Evolutionary conservation across 306 rosid genomes (phyloP).

Genomic region (Canavalia gladiata): DNA sequence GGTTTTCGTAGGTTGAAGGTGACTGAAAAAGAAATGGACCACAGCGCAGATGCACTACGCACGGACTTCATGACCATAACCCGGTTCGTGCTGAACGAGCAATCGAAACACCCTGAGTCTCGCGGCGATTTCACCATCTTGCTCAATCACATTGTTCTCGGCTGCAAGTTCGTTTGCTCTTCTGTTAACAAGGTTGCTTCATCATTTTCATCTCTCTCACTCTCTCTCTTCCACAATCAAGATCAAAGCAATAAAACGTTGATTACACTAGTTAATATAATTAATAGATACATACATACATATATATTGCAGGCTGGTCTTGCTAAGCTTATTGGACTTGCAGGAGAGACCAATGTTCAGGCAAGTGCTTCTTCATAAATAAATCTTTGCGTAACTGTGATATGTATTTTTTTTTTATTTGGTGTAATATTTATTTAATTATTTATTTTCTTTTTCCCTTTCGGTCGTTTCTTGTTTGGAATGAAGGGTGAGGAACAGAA

Average conservation of each 20-base stretch:
- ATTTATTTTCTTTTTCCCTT: background rate
- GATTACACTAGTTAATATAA: background rate
- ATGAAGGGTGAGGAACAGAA: constrained; percentile 96
- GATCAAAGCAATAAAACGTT: background rate
- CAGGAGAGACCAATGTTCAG: constrained; percentile 99
- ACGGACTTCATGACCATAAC: constrained; percentile 98
- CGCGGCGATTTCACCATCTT: constrained; percentile 96
- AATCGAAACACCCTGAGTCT: constrained; percentile 81
- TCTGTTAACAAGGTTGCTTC: constrained; percentile 81
- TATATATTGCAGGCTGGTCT: constrained; percentile 75
- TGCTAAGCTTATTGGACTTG: constrained; percentile 97
- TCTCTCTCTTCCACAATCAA: background rate
- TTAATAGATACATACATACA: too few species aligned
- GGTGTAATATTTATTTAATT: background rate
- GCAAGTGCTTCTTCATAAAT: constrained; percentile 51
- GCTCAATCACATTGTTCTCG: constrained; percentile 96
- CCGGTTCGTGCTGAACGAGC: constrained; percentile 89
- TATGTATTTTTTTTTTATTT: background rate
- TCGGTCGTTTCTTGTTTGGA: constrained; percentile 36
- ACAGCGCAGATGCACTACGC: constrained; percentile 83
- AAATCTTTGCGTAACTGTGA: background rate
- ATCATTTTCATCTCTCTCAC: too few species aligned
- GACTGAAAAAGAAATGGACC: constrained; percentile 64
- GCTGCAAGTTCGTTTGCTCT: constrained; percentile 95
- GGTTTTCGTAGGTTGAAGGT: too few species aligned